Conservation (phyloP, 352 stramenopile species). For the Phytophthora fragariae region DNA sequence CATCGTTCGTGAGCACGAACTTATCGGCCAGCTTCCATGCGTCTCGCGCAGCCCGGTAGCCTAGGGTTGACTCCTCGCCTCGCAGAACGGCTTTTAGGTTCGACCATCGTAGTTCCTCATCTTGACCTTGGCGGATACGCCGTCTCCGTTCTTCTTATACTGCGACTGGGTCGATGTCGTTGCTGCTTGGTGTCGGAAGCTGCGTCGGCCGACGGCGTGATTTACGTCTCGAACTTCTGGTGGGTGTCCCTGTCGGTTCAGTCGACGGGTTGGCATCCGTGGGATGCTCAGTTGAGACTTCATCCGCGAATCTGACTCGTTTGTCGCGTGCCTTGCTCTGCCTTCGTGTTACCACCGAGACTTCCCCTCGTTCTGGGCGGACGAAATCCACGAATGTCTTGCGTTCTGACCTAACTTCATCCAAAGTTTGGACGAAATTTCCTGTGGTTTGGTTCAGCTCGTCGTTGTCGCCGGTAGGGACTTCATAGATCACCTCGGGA, state of each 20-base stretch:
- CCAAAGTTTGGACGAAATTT: neutral
- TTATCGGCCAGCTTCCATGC: neutral
- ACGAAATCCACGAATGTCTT: neutral
- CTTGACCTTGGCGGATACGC: neutral
- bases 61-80: neutral
- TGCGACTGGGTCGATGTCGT: too few species aligned
- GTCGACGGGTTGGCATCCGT: too few species aligned
- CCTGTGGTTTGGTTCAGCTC: neutral
- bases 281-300: too few species aligned
- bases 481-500: neutral
- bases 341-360: neutral
- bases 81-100: neutral
- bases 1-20: too few species aligned
- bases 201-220: too few species aligned
- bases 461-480: neutral
- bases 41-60: neutral
- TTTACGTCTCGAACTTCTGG: too few species aligned
- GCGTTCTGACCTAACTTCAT: neutral
- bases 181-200: too few species aligned
- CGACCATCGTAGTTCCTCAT: neutral
- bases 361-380: neutral
- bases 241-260: too few species aligned
- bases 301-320: slow-evolving; percentile 2
- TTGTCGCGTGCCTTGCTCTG: neutral
- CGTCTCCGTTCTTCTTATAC: neutral